These are phyloP conservation scores for Phymatotrichopsis omnivora DNA, from an alignment of 2,329 filamentous ascomycete genomes.

Conservation along the genomic window DNA sequence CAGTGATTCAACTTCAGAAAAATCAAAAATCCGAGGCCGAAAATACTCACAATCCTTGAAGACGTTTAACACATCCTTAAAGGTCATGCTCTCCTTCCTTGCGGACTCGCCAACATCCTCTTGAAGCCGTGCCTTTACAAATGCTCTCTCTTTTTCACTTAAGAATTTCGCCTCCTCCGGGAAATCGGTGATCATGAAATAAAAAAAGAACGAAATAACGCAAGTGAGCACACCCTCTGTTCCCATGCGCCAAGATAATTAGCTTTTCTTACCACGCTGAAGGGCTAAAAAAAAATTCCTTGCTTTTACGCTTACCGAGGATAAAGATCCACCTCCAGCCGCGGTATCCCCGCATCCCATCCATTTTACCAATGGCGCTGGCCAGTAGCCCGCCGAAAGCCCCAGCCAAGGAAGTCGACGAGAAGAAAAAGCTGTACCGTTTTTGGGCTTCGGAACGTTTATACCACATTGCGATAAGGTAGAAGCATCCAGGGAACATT, in stretches of 20 bases:
- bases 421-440: conserved; percentile 90
- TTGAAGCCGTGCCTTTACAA: conserved; percentile 54
- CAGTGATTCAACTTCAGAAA: background rate
- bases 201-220: conserved; percentile 51
- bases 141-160: conserved; percentile 55
- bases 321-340: conserved; percentile 81
- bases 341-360: conserved; percentile 54
- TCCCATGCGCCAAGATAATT: too few relatives aligned
- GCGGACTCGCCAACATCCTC: conserved; percentile 59
- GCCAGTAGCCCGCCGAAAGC: conserved; percentile 82
- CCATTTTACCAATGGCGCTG: conserved; percentile 81
- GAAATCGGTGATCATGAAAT: conserved; percentile 63
- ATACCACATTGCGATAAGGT: conserved; percentile 84
- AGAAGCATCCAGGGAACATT: conserved; percentile 66
- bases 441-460: conserved; percentile 77
- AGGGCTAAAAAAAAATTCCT: background rate
- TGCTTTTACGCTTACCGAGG: conserved; percentile 39
- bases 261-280: too few relatives aligned
- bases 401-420: conserved; percentile 64
- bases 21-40: background rate
- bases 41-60: conserved; percentile 51
- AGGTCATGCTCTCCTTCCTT: conserved; percentile 50
- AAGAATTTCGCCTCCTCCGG: conserved; percentile 67
- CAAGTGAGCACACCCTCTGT: conserved; percentile 55
- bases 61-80: conserved; percentile 50